phyloP scores from a whole-genome alignment of 495 filamentous ascomycete species.

The Elasticomyces elasticus region DNA sequence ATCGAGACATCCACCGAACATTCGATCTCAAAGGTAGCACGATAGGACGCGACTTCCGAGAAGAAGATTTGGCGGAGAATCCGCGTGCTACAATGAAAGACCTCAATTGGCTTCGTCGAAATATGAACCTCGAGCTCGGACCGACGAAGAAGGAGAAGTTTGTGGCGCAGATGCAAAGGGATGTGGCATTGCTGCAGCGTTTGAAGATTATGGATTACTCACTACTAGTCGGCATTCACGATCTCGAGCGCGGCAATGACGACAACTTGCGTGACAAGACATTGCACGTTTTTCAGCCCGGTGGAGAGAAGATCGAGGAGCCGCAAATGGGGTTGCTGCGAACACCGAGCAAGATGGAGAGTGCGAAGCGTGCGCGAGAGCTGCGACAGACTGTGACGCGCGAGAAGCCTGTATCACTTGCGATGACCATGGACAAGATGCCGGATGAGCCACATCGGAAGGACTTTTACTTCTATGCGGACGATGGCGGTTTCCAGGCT shows the following conservation, averaged over 20 bases:
- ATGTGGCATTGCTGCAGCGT: constrained; percentile 74
- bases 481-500: constrained; percentile 87
- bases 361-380: constrained; percentile 81
- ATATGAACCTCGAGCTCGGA: constrained; percentile 77
- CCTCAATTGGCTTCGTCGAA: constrained; percentile 86
- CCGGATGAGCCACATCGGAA: constrained; percentile 63
- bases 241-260: constrained; percentile 78
- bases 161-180: constrained; percentile 74
- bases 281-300: constrained; percentile 88
- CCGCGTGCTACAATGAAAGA: constrained; percentile 93
- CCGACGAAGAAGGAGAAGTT: constrained; percentile 77
- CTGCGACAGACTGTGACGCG: constrained; percentile 83
- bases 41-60: constrained; percentile 79
- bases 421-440: constrained; percentile 72
- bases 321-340: constrained; percentile 42
- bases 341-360: constrained; percentile 92
- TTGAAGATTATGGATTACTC: constrained; percentile 99
- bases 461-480: constrained; percentile 71
- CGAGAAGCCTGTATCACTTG: constrained; percentile 84
- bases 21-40: constrained; percentile 98
- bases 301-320: constrained; percentile 52
- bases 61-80: constrained; percentile 66
- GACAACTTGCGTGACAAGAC: constrained; percentile 94
- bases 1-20: constrained; percentile 92
- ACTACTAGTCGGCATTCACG: constrained; percentile 87